Conservation (phyloP, 1,284 basidiomycete species). For the Ganoderma meredithae region DNA sequence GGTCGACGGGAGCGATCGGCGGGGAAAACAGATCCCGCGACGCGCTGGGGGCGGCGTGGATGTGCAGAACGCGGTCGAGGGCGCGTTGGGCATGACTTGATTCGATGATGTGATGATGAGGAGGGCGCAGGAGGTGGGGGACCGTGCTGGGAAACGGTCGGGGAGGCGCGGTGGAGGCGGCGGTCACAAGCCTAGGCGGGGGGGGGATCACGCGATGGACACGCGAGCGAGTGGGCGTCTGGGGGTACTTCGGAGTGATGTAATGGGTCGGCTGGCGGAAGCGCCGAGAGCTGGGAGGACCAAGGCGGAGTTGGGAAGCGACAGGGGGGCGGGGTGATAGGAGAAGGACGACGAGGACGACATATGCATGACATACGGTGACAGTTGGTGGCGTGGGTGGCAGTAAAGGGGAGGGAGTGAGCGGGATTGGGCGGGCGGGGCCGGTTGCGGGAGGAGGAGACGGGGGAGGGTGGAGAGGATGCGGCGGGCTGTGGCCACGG, state of each 20-base stretch:
- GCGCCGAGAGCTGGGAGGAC: conserved; percentile 12
- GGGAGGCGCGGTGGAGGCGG: conserved; percentile 6
- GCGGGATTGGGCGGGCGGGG: conserved; percentile 1
- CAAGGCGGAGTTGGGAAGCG: conserved; percentile 25
- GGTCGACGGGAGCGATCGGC: conserved; percentile 32
- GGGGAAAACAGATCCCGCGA: conserved; percentile 18
- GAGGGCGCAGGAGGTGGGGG: neutral
- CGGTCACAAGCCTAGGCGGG: conserved; percentile 2
- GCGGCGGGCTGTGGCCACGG: neutral
- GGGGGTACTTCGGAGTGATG: conserved; percentile 29
- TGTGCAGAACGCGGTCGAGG: conserved; percentile 1
- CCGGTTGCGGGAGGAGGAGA: conserved; percentile 1
- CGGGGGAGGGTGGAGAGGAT: neutral
- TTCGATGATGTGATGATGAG: neutral
- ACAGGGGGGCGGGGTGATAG: conserved; percentile 24
- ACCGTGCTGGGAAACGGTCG: too few relatives aligned
- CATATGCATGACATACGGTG: conserved; percentile 11
- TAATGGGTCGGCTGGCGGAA: conserved; percentile 19
- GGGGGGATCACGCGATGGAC: conserved; percentile 29
- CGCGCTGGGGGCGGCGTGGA: conserved; percentile 11
- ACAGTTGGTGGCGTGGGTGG: conserved; percentile 27
- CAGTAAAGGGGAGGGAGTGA: conserved; percentile 7
- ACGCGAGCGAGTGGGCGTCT: conserved; percentile 30
- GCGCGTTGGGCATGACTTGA: neutral
- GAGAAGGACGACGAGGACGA: conserved; percentile 11